phyloP scores from a whole-genome alignment of 2,329 filamentous ascomycete genomes.

The Metarhizium rileyi region DNA sequence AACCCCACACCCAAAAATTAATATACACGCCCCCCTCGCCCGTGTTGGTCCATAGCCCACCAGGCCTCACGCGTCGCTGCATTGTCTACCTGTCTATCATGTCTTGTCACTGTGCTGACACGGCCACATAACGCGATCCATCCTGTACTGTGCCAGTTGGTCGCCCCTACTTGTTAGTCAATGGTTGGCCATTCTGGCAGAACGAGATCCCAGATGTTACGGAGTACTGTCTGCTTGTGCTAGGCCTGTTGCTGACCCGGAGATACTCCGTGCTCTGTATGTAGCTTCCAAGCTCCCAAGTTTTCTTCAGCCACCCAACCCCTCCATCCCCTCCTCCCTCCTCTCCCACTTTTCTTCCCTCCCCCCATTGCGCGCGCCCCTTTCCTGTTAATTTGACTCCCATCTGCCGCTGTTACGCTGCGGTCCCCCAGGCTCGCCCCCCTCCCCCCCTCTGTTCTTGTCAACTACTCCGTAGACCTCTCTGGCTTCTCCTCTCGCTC shows the following conservation, averaged over 20 bases:
- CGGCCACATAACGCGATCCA: conserved; percentile 2
- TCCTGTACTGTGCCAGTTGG: neutral
- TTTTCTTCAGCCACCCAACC: conserved; percentile 20
- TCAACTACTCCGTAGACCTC: conserved; percentile 7
- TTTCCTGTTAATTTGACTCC: conserved; percentile 11
- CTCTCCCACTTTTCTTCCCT: conserved; percentile 12
- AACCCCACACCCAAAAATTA: neutral
- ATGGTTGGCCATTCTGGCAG: neutral
- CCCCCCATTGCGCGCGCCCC: conserved; percentile 13
- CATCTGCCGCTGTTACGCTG: conserved; percentile 4
- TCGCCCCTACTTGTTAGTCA: too few species aligned
- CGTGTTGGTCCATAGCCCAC: conserved; percentile 1
- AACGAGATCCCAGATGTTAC: neutral
- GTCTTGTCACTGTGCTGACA: conserved; percentile 13
- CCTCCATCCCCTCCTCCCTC: conserved; percentile 10
- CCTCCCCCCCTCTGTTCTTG: conserved; percentile 9
- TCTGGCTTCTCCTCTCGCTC: conserved; percentile 12
- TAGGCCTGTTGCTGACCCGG: neutral
- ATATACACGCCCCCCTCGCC: neutral
- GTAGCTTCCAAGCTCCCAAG: conserved; percentile 10
- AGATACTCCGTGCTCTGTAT: neutral
- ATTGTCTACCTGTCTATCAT: neutral
- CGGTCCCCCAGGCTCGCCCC: conserved; percentile 4
- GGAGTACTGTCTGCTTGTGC: neutral
- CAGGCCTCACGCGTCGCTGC: conserved; percentile 5